Conservation (phyloP, 306 rosid genomes). For the Acmispon strigosus region DNA sequence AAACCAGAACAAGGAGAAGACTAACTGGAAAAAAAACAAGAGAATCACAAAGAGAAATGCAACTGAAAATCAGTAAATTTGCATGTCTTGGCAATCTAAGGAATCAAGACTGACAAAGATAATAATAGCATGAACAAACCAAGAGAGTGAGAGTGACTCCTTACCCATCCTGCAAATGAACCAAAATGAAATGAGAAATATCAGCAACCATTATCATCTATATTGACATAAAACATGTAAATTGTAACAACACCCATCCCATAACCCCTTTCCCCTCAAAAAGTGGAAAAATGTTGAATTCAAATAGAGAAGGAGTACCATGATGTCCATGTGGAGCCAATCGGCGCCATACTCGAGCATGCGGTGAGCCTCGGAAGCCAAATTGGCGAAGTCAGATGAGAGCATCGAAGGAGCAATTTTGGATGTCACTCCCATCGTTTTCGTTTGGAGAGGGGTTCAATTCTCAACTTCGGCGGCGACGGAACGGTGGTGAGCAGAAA, state of each 20-base stretch:
- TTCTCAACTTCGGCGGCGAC: too few species aligned
- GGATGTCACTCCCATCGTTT: constrained; percentile 41
- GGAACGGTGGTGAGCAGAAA: too few species aligned
- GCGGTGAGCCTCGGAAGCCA: constrained; percentile 85
- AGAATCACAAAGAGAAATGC: background rate
- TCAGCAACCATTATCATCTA: background rate
- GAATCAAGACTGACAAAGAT: background rate
- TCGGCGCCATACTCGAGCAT: constrained; percentile 83
- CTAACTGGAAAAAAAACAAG: too few species aligned
- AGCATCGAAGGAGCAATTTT: constrained; percentile 98
- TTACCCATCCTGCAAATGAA: constrained; percentile 91
- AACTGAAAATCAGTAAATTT: constrained; percentile 20
- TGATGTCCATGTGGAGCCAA: constrained; percentile 99
- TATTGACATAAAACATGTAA: too few species aligned
- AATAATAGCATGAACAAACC: constrained; percentile 16
- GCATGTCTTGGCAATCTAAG: constrained; percentile 11
- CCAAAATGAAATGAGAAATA: constrained; percentile 19
- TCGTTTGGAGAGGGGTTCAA: too few species aligned
- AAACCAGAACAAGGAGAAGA: too few species aligned
- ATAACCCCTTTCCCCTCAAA: too few species aligned
- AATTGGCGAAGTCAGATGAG: constrained; percentile 88
- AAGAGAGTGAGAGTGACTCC: constrained; percentile 24
- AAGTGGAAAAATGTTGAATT: too few species aligned
- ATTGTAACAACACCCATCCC: too few species aligned
- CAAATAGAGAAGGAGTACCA: constrained; percentile 47